These are phyloP conservation scores for Citeromyces matritensis DNA, from an alignment of 805 yeast species.

Conservation along the genomic window DNA sequence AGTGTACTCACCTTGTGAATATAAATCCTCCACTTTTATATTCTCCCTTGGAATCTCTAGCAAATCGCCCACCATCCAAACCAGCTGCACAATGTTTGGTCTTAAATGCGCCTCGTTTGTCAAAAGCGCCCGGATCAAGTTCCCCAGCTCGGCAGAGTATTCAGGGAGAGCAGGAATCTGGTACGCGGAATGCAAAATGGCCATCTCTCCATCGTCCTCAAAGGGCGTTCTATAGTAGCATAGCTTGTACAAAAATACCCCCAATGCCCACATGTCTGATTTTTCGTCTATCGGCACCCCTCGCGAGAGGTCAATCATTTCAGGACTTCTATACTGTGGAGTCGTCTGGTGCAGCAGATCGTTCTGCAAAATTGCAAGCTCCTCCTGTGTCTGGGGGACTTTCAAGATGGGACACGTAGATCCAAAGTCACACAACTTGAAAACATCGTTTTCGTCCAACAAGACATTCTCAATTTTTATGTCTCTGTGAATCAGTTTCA, in stretches of 20 bases:
- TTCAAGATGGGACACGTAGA: constrained; percentile 59
- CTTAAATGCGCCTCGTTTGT: constrained; percentile 72
- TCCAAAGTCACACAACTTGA: constrained; percentile 89
- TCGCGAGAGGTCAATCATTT: constrained; percentile 81
- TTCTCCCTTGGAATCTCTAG: constrained; percentile 28
- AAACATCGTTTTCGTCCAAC: constrained; percentile 52
- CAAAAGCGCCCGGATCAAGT: constrained; percentile 62
- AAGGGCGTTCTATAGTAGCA: constrained; percentile 93
- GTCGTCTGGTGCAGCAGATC: constrained; percentile 87
- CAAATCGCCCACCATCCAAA: constrained; percentile 46
- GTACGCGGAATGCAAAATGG: constrained; percentile 73
- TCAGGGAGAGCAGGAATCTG: constrained; percentile 59
- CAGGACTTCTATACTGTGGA: constrained; percentile 92
- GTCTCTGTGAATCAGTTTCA: constrained; percentile 78
- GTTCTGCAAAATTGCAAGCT: constrained; percentile 62
- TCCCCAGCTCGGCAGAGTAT: constrained; percentile 58
- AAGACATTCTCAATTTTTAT: constrained; percentile 90
- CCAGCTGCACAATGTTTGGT: constrained; percentile 78
- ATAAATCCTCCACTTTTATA: constrained; percentile 23
- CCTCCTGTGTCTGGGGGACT: constrained; percentile 64
- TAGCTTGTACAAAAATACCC: constrained; percentile 78
- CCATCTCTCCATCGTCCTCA: constrained; percentile 68
- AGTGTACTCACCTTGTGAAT: constrained; percentile 16
- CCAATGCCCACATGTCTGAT: constrained; percentile 94
- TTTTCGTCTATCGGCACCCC: constrained; percentile 82